Evolutionary conservation across 2,329 filamentous ascomycete species (phyloP), one percentile per base, ranked within the genome.

Genomic region (Aspergillus niger): DNA sequence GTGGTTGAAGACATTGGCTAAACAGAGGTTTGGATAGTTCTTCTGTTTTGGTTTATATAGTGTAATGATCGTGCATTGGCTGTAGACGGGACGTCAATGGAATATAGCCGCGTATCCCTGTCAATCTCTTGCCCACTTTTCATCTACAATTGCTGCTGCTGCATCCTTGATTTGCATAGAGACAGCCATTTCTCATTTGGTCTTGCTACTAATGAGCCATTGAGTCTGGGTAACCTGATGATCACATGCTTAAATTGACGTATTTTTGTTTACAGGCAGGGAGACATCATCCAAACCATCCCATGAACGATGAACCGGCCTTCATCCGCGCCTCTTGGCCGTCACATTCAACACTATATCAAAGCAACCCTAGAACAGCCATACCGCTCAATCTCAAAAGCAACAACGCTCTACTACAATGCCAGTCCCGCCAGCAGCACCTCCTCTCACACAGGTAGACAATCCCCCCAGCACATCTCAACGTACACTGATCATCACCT

Each of bases 1-100:
- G 52, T 92, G 91, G 83, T 71, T 98, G 70, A 89, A 84, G 77
- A 86, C 88, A 69, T 77, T 98, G 77, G 94, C 92, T 15, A 89
- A 84, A 77, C 86, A 91, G 78, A 84, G 91, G 64, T 97, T 91
- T 82, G 91, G 91, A 11, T 41, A 11, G 3, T 55, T 2, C 28
- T 28, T 36, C n/a, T 30, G n/a, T 22, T 2, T 41, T 39, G n/a
- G 30, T 50, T 8, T 24, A 5, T 49, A 24, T 30, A 17, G 7
- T 49, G 39, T 20, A 3, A 8, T 8, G 24, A 17, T n/a, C 1
- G 22, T 5, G 24, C 44, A 48, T 48, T 15, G 44, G 13, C 13
- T 28, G 13, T 48, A 36, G 32, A 36, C 32, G n/a, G 39, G 39
- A 10, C 8, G n/a, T 20, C 39, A 20, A 43, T 22, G 10, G 3